Base-by-base conservation (phyloP, 2,329 filamentous ascomycete genomes). In the Escovopsis sp. region DNA sequence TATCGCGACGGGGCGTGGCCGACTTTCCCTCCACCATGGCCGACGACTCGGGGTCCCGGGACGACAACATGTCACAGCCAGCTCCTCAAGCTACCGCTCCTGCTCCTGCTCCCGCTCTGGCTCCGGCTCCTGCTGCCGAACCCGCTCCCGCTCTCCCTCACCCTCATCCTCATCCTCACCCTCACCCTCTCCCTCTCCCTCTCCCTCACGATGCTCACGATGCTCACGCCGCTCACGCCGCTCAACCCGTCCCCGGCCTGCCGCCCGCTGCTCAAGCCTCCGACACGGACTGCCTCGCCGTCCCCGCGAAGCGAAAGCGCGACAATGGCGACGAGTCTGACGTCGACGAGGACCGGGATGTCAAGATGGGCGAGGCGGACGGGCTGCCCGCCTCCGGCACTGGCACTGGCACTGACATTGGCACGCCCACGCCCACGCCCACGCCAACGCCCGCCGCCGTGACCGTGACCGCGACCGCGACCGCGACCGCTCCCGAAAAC, bases 271-370 rank as follows among this genome's bases (percentile, higher is more conserved):
- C 51, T 39, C 55, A 53, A 37, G 50, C 45, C n/a, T n/a, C n/a
- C 33, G 49, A 58, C 32, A 49, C 54, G 44, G 52, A 51, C 36
- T 57, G 56, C 40, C 51, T 57, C 39, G 53, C 55, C 41, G 51
- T 63, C 30, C 57, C 65, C 24, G 61, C 62, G 44, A 79, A 79
- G 63, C 66, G 74, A 57, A 79, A 79, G 62, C 74, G 74, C 66
- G 71, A 75, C 51, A 57, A 60, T 39, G 62, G 55, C 45, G 64
- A 67, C 49, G 65, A 65, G 6, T 51, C 47, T 43, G 54, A 57
- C 16, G 53, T 53, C 24, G 54, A 53, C 14, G 49, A 50, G 45
- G 58, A 57, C 51, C 45, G 37, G 12, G 48, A 45, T 13, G 48
- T 45, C 15, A 50, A 57, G 14, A 50, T 40, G 50, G 47, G 35